Conservation (phyloP, 192 early-diverging fungal genomes). For the Backusella macrospora region DNA sequence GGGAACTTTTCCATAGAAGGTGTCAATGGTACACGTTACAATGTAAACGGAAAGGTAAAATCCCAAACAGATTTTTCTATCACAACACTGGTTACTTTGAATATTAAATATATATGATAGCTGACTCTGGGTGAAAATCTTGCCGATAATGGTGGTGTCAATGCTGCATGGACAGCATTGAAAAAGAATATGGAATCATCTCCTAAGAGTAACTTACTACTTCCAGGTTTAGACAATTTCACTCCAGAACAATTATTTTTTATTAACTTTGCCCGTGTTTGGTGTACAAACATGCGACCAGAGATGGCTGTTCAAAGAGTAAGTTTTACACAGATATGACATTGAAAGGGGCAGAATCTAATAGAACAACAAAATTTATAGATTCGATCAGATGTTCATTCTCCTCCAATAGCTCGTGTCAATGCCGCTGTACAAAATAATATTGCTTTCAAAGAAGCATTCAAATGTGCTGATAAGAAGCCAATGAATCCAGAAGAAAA, state of each 20-base stretch:
- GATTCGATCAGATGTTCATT: constrained; percentile 67
- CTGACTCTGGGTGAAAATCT: constrained; percentile 69
- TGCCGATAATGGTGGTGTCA: constrained; percentile 70
- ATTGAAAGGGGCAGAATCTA: neutral
- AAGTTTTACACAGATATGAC: neutral
- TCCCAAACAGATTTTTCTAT: neutral
- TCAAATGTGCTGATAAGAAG: constrained; percentile 54
- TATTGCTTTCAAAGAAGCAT: constrained; percentile 64
- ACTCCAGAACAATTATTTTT: constrained; percentile 64
- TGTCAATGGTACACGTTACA: constrained; percentile 35
- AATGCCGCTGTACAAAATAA: constrained; percentile 69
- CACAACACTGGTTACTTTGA: no score
- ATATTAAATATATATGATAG: neutral
- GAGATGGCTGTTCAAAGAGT: constrained; percentile 31
- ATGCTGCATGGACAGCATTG: constrained; percentile 46
- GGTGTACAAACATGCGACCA: constrained; percentile 58
- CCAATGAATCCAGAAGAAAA: constrained; percentile 68
- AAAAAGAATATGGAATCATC: constrained; percentile 18
- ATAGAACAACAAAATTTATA: constrained; percentile 11
- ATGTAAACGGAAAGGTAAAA: constrained; percentile 57
- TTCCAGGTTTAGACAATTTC: constrained; percentile 51
- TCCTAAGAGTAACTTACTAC: constrained; percentile 33
- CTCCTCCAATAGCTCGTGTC: constrained; percentile 64
- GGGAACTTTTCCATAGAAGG: constrained; percentile 50
- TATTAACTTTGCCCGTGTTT: constrained; percentile 66